A percentile compares a stretch with the other conserved stretches of the same genome.
Conservation (phyloP, 306 rosid genomes). For the Gynostemma pentaphyllum region DNA sequence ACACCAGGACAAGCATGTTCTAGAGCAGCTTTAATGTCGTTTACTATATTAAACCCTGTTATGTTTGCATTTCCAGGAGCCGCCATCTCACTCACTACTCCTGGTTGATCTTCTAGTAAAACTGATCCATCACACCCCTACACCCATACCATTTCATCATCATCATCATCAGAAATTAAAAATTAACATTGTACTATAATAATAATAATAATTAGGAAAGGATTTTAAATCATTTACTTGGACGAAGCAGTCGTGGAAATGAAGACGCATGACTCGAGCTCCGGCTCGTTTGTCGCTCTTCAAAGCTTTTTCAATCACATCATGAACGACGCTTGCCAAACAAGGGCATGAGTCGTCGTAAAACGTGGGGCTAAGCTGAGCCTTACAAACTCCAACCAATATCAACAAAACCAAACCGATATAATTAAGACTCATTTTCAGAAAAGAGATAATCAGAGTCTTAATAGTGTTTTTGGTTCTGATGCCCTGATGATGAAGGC, state of each 20-base stretch:
- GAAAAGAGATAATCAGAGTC: no score
- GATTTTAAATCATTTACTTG: background rate
- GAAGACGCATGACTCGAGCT: conserved; percentile 28
- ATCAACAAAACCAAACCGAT: background rate
- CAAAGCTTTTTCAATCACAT: conserved; percentile 14
- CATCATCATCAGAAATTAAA: background rate
- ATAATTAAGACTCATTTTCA: no score
- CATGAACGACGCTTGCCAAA: conserved; percentile 8
- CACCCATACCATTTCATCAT: background rate
- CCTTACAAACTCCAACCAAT: conserved; percentile 8
- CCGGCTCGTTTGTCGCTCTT: conserved; percentile 14
- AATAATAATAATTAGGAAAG: no score
- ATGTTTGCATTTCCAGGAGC: conserved; percentile 11
- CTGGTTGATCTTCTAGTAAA: conserved; percentile 23
- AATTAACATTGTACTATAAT: background rate
- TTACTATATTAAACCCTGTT: conserved; percentile 21
- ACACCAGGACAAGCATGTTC: conserved; percentile 38
- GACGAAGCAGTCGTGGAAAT: conserved; percentile 30
- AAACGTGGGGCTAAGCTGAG: conserved; percentile 23
- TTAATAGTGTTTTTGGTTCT: no score
- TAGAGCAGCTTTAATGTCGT: conserved; percentile 30
- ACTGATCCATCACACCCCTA: conserved; percentile 44
- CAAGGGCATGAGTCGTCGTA: conserved; percentile 16
- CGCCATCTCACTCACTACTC: conserved; percentile 18
- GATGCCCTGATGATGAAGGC: no score